phyloP scores from a whole-genome alignment of 768 basidiomycete species.

The Hortiboletus campestris region DNA sequence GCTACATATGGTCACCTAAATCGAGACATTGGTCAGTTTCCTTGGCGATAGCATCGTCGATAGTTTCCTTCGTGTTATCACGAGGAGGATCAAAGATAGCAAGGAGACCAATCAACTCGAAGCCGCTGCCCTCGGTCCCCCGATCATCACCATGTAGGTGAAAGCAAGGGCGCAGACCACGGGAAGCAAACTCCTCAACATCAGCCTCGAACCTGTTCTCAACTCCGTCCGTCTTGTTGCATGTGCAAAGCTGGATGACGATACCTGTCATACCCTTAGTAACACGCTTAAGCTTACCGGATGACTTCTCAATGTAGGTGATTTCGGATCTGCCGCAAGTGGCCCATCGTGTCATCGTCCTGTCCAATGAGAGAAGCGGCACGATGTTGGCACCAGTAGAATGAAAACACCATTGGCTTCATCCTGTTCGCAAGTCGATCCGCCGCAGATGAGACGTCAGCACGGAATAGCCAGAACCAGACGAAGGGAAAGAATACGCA shows the following conservation, averaged over 20 bases:
- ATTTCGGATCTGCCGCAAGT: slow-evolving; percentile 99
- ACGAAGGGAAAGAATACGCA: slow-evolving; percentile 42
- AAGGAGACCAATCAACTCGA: slow-evolving; percentile 95
- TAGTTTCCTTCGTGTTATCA: slow-evolving; percentile 98
- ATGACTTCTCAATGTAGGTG: slow-evolving; percentile 90
- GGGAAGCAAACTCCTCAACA: slow-evolving; percentile 92
- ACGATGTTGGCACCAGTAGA: slow-evolving; percentile 96
- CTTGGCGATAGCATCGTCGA: slow-evolving; percentile 97
- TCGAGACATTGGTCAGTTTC: slow-evolving; percentile 98
- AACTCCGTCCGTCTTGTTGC: slow-evolving; percentile 93
- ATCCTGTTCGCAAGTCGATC: slow-evolving; percentile 98
- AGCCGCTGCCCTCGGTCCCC: slow-evolving; percentile 91
- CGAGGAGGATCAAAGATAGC: slow-evolving; percentile 98
- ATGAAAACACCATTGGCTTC: slow-evolving; percentile 87
- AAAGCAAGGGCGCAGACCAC: slow-evolving; percentile 97
- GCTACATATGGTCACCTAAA: slow-evolving; percentile 99
- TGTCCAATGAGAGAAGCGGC: slow-evolving; percentile 96
- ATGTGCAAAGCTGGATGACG: slow-evolving; percentile 94
- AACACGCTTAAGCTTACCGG: slow-evolving; percentile 97
- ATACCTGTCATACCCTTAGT: slow-evolving; percentile 99
- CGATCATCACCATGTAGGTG: slow-evolving; percentile 77
- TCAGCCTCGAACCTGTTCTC: slow-evolving; percentile 92
- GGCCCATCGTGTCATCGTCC: slow-evolving; percentile 96
- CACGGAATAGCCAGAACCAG: not conserved
- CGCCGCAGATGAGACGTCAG: slow-evolving; percentile 42